These are phyloP conservation scores for Melocanna baccifera DNA, from an alignment of 176 grass and related monocot genomes.

Conservation along the genomic window DNA sequence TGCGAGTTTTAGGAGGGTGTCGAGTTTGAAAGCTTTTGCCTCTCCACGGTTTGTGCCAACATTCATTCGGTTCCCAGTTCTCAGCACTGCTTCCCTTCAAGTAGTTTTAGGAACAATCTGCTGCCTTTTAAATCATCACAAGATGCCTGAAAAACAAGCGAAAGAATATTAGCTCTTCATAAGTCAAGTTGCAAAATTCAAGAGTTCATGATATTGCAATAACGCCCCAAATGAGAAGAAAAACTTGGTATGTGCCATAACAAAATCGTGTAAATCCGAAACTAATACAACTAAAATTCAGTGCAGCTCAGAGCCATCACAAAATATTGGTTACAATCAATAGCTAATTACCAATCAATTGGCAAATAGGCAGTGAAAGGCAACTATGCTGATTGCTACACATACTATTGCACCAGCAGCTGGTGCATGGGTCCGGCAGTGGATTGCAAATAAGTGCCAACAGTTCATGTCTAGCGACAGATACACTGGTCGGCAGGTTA, in stretches of 20 bases:
- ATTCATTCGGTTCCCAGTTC: slow-evolving; percentile 90
- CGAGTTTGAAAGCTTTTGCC: slow-evolving; percentile 89
- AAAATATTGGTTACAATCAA: neutral
- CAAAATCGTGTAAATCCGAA: neutral
- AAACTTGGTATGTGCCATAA: neutral
- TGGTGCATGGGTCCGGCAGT: neutral
- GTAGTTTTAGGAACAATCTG: slow-evolving; percentile 77
- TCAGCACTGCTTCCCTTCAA: slow-evolving; percentile 89
- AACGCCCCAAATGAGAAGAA: neutral
- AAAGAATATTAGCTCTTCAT: neutral
- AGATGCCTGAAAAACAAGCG: slow-evolving; percentile 52
- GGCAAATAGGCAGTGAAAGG: neutral
- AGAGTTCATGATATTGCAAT: neutral
- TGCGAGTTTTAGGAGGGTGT: slow-evolving; percentile 87
- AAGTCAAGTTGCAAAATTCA: neutral
- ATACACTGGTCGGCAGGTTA: neutral
- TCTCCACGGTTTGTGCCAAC: slow-evolving; percentile 76
- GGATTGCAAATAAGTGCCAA: neutral
- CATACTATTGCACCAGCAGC: neutral
- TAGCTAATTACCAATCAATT: neutral
- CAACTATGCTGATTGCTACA: neutral
- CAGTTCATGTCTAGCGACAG: neutral
- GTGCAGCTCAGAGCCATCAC: neutral
- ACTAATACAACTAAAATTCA: neutral
- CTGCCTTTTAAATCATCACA: slow-evolving; percentile 88